Conservation (phyloP, 2,329 filamentous ascomycete species). For the Cryphonectria naterciae region DNA sequence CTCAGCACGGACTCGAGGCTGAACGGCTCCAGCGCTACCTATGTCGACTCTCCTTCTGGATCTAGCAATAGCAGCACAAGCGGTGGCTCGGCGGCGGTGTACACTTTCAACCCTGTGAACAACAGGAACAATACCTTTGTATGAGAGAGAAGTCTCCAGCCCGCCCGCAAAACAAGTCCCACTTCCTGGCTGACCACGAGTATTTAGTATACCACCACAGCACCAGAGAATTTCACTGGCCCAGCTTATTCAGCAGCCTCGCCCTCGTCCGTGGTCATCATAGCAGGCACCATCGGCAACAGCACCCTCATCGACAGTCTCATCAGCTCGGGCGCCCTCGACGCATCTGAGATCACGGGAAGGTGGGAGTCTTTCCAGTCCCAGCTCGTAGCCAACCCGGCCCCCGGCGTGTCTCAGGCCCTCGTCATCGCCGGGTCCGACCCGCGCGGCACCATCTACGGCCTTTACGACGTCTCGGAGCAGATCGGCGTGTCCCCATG, state of each 20-base stretch:
- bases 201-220: constrained; percentile 48
- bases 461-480: constrained; percentile 72
- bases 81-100: constrained; percentile 32
- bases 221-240: constrained; percentile 47
- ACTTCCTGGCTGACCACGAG: background rate
- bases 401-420: constrained; percentile 59
- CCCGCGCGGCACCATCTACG: constrained; percentile 67
- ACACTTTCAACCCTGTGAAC: constrained; percentile 49
- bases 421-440: constrained; percentile 72
- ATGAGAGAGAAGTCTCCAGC: constrained; percentile 30
- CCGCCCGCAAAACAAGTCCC: background rate
- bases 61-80: constrained; percentile 9
- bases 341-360: constrained; percentile 60
- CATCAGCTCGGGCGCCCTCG: constrained; percentile 57
- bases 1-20: constrained; percentile 52
- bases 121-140: constrained; percentile 53
- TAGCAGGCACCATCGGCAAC: constrained; percentile 70
- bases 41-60: background rate
- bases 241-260: constrained; percentile 48
- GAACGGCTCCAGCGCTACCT: constrained; percentile 38
- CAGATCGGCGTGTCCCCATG: constrained; percentile 75
- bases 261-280: constrained; percentile 59
- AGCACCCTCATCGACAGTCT: constrained; percentile 65
- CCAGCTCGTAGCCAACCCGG: constrained; percentile 59
- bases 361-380: constrained; percentile 73